Evolutionary conservation across 2,329 filamentous ascomycete species (phyloP), one percentile per base, ranked within the genome.

Genomic region (Chalara sp.): DNA sequence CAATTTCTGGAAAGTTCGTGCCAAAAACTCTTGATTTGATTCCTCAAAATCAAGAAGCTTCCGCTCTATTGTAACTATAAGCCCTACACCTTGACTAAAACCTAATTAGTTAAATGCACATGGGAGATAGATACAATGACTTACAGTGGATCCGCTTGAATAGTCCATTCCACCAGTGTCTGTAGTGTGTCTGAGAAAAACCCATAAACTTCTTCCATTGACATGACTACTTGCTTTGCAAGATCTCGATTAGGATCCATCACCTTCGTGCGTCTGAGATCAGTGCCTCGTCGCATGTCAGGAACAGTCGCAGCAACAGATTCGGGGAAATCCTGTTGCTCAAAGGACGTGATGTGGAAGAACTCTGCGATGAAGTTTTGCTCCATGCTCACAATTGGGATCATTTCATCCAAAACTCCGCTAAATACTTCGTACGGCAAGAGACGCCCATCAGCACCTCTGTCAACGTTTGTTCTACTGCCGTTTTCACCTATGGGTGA

Each of bases 351-450:
- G 30, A 93, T 82, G 61, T 97, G 92, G 77, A 97, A 97, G 67
- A 96, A 93, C 60, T 95, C 89, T n/a, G 96, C 84, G 46, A 96
- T 76, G 65, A 97, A 99, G 65, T 96, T 97, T 67, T 99, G 92
- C 69, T 99, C 93, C 67, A 92, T 91, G 59, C 89, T 84, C 52
- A 96, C 83, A 50, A 95, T 76, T 5, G 86, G 88, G 43, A 91
- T 72, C 56, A 93, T 80, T 61, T 96, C 89, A 51, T 93, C 86
- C 54, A 96, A 71, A 10, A 89, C 82, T 37, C 83, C 84, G 0
- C 81, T 76, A 67, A 97, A 96, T 3, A 89, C 82, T 67, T 96
- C 90, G 59, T 84, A 92, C 0, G 88, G 82, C 58, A 87, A 77
- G 52, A 86, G 78, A 60, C 83, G 81, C 49, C 81, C 83, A 58